Evolutionary conservation across 2,329 filamentous ascomycete species (phyloP).

Genomic region (Akanthomyces muscarius): DNA sequence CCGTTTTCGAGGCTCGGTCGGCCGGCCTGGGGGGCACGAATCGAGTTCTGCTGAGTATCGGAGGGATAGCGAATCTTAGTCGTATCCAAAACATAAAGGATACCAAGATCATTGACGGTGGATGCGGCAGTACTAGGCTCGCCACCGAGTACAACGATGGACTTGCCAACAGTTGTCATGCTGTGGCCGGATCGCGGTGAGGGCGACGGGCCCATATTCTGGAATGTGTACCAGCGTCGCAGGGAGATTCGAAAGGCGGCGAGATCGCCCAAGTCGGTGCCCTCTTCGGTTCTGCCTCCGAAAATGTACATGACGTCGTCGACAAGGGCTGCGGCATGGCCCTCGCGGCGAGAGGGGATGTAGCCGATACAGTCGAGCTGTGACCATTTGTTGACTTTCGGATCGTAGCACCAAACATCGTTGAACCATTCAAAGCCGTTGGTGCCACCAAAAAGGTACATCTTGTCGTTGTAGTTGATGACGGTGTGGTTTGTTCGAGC

Average conservation of each 20-base stretch:
- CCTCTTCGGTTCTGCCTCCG: slow-evolving; percentile 90
- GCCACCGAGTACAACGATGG: slow-evolving; percentile 86
- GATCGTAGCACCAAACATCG: slow-evolving; percentile 96
- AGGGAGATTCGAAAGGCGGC: slow-evolving; percentile 74
- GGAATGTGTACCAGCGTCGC: slow-evolving; percentile 96
- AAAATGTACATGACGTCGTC: slow-evolving; percentile 99
- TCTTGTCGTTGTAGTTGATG: slow-evolving; percentile 85
- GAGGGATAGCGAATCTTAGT: slow-evolving; percentile 95
- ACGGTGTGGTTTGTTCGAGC: slow-evolving; percentile 93
- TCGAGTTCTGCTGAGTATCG: slow-evolving; percentile 48
- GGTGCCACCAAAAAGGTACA: slow-evolving; percentile 96
- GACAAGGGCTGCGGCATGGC: slow-evolving; percentile 87
- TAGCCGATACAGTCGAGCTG: slow-evolving; percentile 96
- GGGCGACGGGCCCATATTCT: slow-evolving; percentile 97
- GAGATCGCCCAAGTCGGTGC: slow-evolving; percentile 85
- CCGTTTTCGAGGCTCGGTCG: slow-evolving; percentile 24
- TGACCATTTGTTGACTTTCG: slow-evolving; percentile 74
- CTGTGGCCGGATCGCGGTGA: slow-evolving; percentile 92
- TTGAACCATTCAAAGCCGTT: slow-evolving; percentile 98
- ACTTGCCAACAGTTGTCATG: slow-evolving; percentile 93
- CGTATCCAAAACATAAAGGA: slow-evolving; percentile 90
- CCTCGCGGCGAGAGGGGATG: slow-evolving; percentile 89
- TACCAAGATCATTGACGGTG: slow-evolving; percentile 76
- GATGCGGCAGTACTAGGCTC: slow-evolving; percentile 86
- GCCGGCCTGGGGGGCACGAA: slow-evolving; percentile 18